phyloP scores from a whole-genome alignment of 768 basidiomycete genomes.

The Brasilioporus rufonigricans region DNA sequence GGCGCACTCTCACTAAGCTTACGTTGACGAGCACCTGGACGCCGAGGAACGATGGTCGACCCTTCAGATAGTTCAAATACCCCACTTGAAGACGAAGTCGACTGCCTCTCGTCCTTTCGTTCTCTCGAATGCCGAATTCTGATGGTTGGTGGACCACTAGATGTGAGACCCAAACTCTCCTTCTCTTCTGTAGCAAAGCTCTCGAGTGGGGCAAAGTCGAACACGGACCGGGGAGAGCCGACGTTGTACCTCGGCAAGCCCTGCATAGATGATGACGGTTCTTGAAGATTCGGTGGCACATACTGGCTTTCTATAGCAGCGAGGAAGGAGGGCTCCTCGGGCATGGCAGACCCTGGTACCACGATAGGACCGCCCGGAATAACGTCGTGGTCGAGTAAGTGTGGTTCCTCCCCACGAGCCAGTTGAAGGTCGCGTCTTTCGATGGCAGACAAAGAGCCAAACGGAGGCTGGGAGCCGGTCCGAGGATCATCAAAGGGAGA shows the following conservation, averaged over 20 bases:
- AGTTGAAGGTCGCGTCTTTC: conserved; percentile 49
- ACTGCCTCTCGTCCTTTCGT: conserved; percentile 7
- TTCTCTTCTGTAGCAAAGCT: conserved; percentile 73
- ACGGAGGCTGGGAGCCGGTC: conserved; percentile 32
- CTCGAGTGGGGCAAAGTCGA: conserved; percentile 78
- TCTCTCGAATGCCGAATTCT: conserved; percentile 12
- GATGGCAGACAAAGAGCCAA: conserved; percentile 44
- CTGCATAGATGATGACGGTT: conserved; percentile 31
- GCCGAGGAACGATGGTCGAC: conserved; percentile 8
- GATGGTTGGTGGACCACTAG: conserved; percentile 28
- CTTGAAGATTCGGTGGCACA: conserved; percentile 27
- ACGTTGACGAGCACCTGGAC: conserved; percentile 59
- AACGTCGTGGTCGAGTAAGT: conserved; percentile 5
- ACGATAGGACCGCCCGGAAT: conserved; percentile 10
- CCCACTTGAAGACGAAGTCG: conserved; percentile 1
- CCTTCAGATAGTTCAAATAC: conserved; percentile 14
- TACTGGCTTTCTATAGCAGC: conserved; percentile 22
- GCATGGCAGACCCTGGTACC: conserved; percentile 14
- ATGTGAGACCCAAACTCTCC: conserved; percentile 54
- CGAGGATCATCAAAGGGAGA: conserved; percentile 33
- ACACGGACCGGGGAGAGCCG: conserved; percentile 52
- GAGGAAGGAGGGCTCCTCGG: conserved; percentile 51
- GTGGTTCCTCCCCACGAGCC: conserved; percentile 34
- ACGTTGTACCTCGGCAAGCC: conserved; percentile 72
- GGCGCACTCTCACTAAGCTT: conserved; percentile 85